phyloP scores from a whole-genome alignment of 2,329 filamentous ascomycete species.

The Pseudocercospora cruenta region DNA sequence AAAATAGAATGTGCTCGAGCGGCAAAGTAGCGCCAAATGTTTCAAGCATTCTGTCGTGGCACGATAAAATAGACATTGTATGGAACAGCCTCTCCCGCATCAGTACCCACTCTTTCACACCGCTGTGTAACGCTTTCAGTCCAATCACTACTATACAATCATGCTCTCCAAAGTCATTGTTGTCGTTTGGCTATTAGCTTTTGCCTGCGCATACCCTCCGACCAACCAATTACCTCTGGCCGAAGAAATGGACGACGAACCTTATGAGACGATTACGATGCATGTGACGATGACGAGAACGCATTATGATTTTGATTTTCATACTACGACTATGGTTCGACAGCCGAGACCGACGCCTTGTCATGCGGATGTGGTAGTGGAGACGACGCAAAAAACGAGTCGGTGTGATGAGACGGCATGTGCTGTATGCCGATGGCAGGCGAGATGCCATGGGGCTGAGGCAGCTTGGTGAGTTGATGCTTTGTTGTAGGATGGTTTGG shows the following conservation, averaged over 20 bases:
- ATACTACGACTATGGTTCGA: conserved; percentile 19
- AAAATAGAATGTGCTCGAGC: conserved; percentile 9
- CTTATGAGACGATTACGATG: conserved; percentile 19
- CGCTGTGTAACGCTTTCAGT: conserved; percentile 17
- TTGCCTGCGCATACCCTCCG: conserved; percentile 5
- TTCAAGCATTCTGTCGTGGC: conserved; percentile 9
- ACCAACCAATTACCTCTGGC: conserved; percentile 21
- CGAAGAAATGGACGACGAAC: conserved; percentile 12
- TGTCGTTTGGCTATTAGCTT: conserved; percentile 3
- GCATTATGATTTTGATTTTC: conserved; percentile 20
- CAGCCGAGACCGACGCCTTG: conserved; percentile 7
- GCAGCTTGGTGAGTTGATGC: conserved; percentile 14
- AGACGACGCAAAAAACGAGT: background rate
- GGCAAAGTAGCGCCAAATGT: conserved; percentile 21
- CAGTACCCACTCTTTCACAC: conserved; percentile 19
- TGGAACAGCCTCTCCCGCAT: conserved; percentile 17
- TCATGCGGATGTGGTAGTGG: background rate
- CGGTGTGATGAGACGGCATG: conserved; percentile 24
- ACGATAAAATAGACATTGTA: conserved; percentile 17
- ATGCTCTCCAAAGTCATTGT: background rate
- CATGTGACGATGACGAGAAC: conserved; percentile 22
- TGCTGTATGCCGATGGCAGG: conserved; percentile 23
- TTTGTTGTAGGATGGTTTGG: background rate
- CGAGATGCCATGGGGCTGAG: conserved; percentile 10
- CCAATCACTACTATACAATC: background rate